Base-by-base conservation (phyloP, 1,284 basidiomycete species). In the Mycosarcoma maydis region DNA sequence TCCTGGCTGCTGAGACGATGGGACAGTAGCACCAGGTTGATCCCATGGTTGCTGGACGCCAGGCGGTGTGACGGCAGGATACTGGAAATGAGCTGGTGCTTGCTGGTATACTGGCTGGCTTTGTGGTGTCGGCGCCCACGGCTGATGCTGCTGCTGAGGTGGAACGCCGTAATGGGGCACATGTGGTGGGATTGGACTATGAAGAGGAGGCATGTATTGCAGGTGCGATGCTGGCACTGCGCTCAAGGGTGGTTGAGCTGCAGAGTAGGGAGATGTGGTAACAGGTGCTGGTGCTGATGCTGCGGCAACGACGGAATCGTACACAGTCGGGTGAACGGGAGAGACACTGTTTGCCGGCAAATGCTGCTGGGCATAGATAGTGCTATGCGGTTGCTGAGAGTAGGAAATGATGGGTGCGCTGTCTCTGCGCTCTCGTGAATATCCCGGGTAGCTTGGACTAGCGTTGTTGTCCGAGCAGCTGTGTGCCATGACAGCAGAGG, bases 401-500 rank as follows among this genome's bases (percentile, higher is more conserved):
- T 54, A 54, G 11, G 61, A 45, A 5, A 41, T 14, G 23, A 36
- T 45, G 17, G 61, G 61, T 24, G 61, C 54, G 26, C 61, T 65
- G 32, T 65, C 61, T 3, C 61, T 36, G 16, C 61, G 61, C 9
- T 57, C 54, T 27, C 61, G 45, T 9, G 45, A 23, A 16, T 53
- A 57, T 14, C 37, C 50, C 29, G 45, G 3, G 30, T 54, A 46
- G 3, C 36, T 27, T 2, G 40, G 33, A 14, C 22, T 19, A 6
- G 61, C 48, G 16, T 36, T 47, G 7, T 51, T 41, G 6, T 59
- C 62, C 4, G 62, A 66, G 14, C 37, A 51, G 39, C 55, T 59
- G 9, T 59, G 41, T 16, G 62, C 33, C 62, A 59, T 66, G 13
- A 51, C 46, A 17, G 42, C 50, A 7, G 62, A 66, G 17, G 55